phyloP scores from a whole-genome alignment of 371 early-diverging fungal genomes.

The Lichtheimia ornata region DNA sequence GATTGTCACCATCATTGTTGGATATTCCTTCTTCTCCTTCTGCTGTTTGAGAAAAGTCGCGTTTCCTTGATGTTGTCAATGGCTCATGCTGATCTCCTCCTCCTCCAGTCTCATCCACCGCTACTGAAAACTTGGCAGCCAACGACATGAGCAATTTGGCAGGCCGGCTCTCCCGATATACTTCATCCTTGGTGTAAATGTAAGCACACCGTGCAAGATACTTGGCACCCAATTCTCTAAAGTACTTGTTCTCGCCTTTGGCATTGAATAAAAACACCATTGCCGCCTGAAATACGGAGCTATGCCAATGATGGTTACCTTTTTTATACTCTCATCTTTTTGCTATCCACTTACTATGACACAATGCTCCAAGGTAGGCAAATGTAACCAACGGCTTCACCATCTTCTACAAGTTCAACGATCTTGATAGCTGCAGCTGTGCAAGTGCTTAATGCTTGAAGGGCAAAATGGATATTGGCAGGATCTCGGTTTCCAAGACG shows the following conservation, averaged over 20 bases:
- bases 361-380: slow-evolving; percentile 39
- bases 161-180: slow-evolving; percentile 14
- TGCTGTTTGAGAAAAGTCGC: neutral
- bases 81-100: neutral
- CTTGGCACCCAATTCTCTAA: slow-evolving; percentile 22
- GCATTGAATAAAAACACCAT: slow-evolving; percentile 44
- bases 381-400: slow-evolving; percentile 13
- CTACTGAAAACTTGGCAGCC: slow-evolving; percentile 11
- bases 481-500: slow-evolving; percentile 12
- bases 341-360: slow-evolving; percentile 28
- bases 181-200: slow-evolving; percentile 16
- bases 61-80: slow-evolving; percentile 4
- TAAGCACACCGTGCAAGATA: slow-evolving; percentile 25
- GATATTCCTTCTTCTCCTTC: too few relatives aligned
- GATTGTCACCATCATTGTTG: neutral
- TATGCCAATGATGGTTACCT: slow-evolving; percentile 3
- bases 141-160: slow-evolving; percentile 14
- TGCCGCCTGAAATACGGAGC: slow-evolving; percentile 40
- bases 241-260: slow-evolving; percentile 27
- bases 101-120: slow-evolving; percentile 13
- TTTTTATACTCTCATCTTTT: slow-evolving; percentile 3
- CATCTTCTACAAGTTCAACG: slow-evolving; percentile 17
- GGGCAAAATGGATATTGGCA: slow-evolving; percentile 21
- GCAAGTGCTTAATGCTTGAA: slow-evolving; percentile 34
- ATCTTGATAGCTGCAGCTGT: slow-evolving; percentile 33